phyloP scores from a whole-genome alignment of 2,329 filamentous ascomycete species.

The Stagonosporopsis cucurbitacearum region DNA sequence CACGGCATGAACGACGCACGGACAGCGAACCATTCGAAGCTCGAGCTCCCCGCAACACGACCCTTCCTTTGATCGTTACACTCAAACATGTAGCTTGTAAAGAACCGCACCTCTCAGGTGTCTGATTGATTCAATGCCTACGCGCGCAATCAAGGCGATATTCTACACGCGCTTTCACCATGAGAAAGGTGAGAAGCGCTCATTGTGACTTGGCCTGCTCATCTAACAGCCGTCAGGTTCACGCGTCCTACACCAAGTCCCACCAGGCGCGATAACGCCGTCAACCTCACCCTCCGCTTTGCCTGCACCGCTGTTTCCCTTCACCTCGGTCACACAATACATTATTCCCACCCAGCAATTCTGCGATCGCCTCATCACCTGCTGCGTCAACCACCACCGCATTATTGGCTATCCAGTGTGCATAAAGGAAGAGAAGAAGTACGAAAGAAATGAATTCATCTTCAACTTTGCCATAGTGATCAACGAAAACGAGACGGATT shows the following conservation, averaged over 20 bases:
- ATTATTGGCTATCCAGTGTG: slow-evolving; percentile 90
- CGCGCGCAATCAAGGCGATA: slow-evolving; percentile 63
- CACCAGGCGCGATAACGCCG: slow-evolving; percentile 62
- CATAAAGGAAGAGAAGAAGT: slow-evolving; percentile 76
- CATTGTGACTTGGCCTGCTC: background rate
- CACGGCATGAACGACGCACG: background rate
- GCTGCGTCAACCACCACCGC: slow-evolving; percentile 75
- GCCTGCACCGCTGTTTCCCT: slow-evolving; percentile 76
- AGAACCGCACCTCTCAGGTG: slow-evolving; percentile 6
- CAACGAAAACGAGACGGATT: slow-evolving; percentile 69
- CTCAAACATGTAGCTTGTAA: slow-evolving; percentile 11
- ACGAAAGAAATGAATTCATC: slow-evolving; percentile 94
- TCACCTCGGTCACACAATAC: slow-evolving; percentile 85
- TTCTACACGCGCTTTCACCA: slow-evolving; percentile 73
- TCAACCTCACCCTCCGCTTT: slow-evolving; percentile 50
- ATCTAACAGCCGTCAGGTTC: slow-evolving; percentile 57
- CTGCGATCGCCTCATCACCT: slow-evolving; percentile 86
- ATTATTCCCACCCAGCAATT: slow-evolving; percentile 95
- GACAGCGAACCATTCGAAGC: slow-evolving; percentile 1
- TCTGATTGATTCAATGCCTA: slow-evolving; percentile 36
- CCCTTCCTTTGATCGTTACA: background rate
- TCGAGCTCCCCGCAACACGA: slow-evolving; percentile 16
- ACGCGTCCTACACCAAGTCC: slow-evolving; percentile 69
- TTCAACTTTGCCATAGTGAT: slow-evolving; percentile 96
- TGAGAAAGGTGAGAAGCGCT: slow-evolving; percentile 48